Percentiles rank a stretch among this genome's conserved stretches.
These are phyloP conservation scores for Entomortierella beljakovae DNA, from an alignment of 192 early-diverging fungal species.

Conservation along the genomic window DNA sequence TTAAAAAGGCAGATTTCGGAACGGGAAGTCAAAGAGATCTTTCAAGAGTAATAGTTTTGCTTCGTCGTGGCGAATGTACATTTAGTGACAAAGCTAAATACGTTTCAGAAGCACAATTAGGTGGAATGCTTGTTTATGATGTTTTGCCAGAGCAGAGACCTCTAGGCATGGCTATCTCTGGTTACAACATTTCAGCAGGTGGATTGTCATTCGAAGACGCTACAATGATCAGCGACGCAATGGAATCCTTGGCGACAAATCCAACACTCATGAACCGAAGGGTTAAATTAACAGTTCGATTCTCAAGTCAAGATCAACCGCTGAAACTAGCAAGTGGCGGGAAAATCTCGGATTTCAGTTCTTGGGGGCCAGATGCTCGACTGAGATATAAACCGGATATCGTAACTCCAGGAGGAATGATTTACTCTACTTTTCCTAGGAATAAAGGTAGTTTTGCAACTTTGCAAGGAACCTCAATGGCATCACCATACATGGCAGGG, in stretches of 20 bases:
- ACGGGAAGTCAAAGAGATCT: conserved; percentile 35
- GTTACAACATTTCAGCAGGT: conserved; percentile 65
- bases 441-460: conserved; percentile 45
- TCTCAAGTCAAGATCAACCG: conserved; percentile 58
- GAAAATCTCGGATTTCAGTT: conserved; percentile 78
- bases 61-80: conserved; percentile 76
- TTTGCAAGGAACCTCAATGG: conserved; percentile 72
- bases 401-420: conserved; percentile 69
- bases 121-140: conserved; percentile 67
- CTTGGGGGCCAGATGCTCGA: conserved; percentile 77
- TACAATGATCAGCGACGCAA: conserved; percentile 54
- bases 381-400: conserved; percentile 73
- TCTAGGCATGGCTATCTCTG: conserved; percentile 23
- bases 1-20: conserved; percentile 61
- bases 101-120: conserved; percentile 57
- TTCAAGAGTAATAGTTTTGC: conserved; percentile 66
- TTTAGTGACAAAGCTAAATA: conserved; percentile 71
- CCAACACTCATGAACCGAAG: too few species aligned
- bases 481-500: conserved; percentile 67
- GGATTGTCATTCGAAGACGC: conserved; percentile 65
- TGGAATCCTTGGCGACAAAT: conserved; percentile 45
- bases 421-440: conserved; percentile 69
- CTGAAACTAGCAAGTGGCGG: conserved; percentile 64
- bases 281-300: too few species aligned
- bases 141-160: conserved; percentile 33